Conservation (phyloP, 352 stramenopile species). For the Stramenopiles sp. region DNA sequence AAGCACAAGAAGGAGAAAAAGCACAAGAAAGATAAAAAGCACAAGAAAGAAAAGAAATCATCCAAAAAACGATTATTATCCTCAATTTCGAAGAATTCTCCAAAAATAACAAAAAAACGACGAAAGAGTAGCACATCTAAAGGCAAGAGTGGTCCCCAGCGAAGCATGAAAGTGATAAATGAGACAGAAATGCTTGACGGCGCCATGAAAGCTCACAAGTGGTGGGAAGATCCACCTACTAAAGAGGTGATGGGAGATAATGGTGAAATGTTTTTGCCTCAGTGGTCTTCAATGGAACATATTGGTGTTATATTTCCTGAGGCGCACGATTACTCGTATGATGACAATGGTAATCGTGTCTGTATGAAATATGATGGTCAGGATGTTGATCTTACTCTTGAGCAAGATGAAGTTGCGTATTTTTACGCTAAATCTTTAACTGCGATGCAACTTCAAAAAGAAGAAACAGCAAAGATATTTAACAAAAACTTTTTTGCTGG, state of each 20-base stretch:
- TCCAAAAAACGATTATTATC: slow-evolving; percentile 15
- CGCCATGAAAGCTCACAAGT: slow-evolving; percentile 89
- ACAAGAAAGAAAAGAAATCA: slow-evolving; percentile 2
- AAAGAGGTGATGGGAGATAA: slow-evolving; percentile 57
- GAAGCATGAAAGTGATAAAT: slow-evolving; percentile 59
- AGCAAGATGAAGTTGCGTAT: slow-evolving; percentile 60
- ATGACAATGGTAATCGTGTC: slow-evolving; percentile 71
- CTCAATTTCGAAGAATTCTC: slow-evolving; percentile 14
- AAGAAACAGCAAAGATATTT: slow-evolving; percentile 79
- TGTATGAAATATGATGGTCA: slow-evolving; percentile 25
- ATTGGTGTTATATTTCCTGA: slow-evolving; percentile 85
- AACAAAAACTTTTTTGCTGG: slow-evolving; percentile 95
- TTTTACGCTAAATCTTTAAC: slow-evolving; percentile 31
- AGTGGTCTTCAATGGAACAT: slow-evolving; percentile 97
- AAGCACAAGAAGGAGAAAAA: slow-evolving; percentile 7
- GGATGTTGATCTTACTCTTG: slow-evolving; percentile 53
- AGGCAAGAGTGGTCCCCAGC: slow-evolving; percentile 14
- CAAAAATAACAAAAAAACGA: too few species aligned
- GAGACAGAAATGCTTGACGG: slow-evolving; percentile 57
- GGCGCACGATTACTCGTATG: slow-evolving; percentile 68
- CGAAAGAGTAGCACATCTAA: too few species aligned
- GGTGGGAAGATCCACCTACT: slow-evolving; percentile 82
- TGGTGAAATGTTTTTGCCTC: too few species aligned
- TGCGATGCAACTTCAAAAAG: slow-evolving; percentile 78
- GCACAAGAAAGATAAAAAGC: slow-evolving; percentile 13